Percentiles rank a stretch among this genome's conserved stretches.
Conservation (phyloP, 495 filamentous ascomycete species). For the Aspergillus funiculosus region DNA sequence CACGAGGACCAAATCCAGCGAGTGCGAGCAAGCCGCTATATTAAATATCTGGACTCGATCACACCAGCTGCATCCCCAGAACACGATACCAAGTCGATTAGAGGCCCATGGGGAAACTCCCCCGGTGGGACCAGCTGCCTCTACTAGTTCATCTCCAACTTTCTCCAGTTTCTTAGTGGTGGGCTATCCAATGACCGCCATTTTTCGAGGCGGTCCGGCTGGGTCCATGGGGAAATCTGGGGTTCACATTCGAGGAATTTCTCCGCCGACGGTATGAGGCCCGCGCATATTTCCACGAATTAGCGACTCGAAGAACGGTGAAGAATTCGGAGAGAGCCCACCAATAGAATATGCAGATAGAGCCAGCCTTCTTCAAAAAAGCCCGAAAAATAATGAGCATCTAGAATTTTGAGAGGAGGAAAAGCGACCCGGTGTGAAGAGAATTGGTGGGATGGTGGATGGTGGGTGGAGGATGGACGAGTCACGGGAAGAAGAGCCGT, state of each 20-base stretch:
- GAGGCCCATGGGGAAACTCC: slow-evolving; percentile 9
- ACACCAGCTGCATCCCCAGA: slow-evolving; percentile 7
- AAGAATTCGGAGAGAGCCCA: slow-evolving; percentile 33
- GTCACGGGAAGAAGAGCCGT: too few species aligned
- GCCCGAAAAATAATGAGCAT: too few species aligned
- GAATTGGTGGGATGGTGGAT: too few species aligned
- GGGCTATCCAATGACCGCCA: slow-evolving; percentile 21
- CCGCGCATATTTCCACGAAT: slow-evolving; percentile 34
- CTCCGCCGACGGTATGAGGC: slow-evolving; percentile 20
- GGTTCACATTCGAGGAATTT: slow-evolving; percentile 36
- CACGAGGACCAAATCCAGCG: slow-evolving; percentile 1
- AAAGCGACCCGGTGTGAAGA: too few species aligned
- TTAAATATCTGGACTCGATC: slow-evolving; percentile 10
- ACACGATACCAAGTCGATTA: slow-evolving; percentile 10
- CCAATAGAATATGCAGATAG: slow-evolving; percentile 24
- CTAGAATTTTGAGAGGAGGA: slow-evolving; percentile 7
- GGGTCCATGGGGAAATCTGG: slow-evolving; percentile 23
- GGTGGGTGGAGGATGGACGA: slow-evolving; percentile 2
- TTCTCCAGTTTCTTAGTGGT: slow-evolving; percentile 30
- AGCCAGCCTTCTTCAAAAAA: neutral
- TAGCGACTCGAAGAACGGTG: slow-evolving; percentile 17
- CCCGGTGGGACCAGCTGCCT: slow-evolving; percentile 20
- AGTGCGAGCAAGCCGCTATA: slow-evolving; percentile 14
- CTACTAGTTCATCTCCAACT: slow-evolving; percentile 7
- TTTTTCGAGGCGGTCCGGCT: neutral